Conservation (phyloP, 257 asterid genomes). For the Scutellaria galericulata region DNA sequence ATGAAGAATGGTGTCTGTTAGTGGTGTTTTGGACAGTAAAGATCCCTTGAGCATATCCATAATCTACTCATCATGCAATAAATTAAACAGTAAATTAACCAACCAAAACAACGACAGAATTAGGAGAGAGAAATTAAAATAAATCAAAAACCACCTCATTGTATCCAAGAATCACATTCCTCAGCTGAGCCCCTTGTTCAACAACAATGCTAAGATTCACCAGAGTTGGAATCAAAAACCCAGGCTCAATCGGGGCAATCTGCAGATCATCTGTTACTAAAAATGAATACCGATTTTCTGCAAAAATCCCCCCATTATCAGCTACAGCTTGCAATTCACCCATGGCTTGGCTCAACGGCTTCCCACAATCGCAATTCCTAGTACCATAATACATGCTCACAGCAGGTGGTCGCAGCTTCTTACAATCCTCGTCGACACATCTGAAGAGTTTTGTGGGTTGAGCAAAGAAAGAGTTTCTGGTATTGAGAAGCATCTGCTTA, state of each 20-base stretch:
- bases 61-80: constrained; percentile 18
- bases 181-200: constrained; percentile 17
- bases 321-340: no score
- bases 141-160: constrained; percentile 20
- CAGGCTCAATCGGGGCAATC: neutral
- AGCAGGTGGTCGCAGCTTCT: no score
- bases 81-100: neutral
- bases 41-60: constrained; percentile 32
- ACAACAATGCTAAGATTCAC: constrained; percentile 8
- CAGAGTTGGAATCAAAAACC: constrained; percentile 4
- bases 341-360: no score
- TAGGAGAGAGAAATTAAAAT: neutral
- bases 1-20: neutral
- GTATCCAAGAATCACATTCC: constrained; percentile 20
- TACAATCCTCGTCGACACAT: no score
- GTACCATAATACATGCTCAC: no score
- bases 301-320: no score
- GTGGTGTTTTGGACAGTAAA: constrained; percentile 9
- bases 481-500: constrained; percentile 31
- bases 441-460: no score
- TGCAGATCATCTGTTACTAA: neutral
- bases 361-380: no score
- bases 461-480: neutral
- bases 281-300: neutral
- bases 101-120: no score